phyloP scores from a whole-genome alignment of 2,329 filamentous ascomycete genomes.

The Pseudodiploospora longispora region DNA sequence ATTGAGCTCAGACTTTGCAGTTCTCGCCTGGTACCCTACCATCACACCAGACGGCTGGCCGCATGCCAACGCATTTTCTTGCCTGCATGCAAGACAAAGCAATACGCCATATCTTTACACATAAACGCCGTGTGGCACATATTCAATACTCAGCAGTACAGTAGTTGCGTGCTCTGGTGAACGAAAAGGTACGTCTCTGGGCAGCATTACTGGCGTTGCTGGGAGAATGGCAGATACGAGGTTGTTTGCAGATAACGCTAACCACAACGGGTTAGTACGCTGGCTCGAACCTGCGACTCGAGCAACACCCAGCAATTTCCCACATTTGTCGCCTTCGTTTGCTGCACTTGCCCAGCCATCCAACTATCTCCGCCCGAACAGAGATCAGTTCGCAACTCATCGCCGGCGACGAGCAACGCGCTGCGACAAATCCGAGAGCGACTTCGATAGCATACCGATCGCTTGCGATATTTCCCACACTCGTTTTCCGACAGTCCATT shows the following conservation, averaged over 20 bases:
- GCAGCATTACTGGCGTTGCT: too few relatives aligned
- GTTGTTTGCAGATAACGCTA: slow-evolving; percentile 1
- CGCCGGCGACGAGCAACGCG: slow-evolving; percentile 8
- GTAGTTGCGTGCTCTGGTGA: too few relatives aligned
- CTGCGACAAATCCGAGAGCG: not conserved
- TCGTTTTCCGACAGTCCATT: slow-evolving; percentile 1
- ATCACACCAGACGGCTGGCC: too few relatives aligned
- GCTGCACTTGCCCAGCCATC: slow-evolving; percentile 3
- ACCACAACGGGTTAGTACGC: slow-evolving; percentile 12
- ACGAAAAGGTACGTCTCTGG: too few relatives aligned
- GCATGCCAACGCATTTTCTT: too few relatives aligned
- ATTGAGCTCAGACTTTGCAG: too few relatives aligned
- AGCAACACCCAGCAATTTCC: slow-evolving; percentile 29
- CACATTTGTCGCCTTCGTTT: slow-evolving; percentile 18
- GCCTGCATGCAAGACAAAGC: too few relatives aligned
- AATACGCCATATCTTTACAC: too few relatives aligned
- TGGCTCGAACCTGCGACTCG: slow-evolving; percentile 18
- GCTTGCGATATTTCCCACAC: slow-evolving; percentile 5
- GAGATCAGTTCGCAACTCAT: slow-evolving; percentile 6
- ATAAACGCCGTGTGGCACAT: too few relatives aligned
- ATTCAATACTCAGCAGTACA: too few relatives aligned
- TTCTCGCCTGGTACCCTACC: too few relatives aligned
- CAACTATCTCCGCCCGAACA: slow-evolving; percentile 3
- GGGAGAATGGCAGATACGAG: too few relatives aligned
- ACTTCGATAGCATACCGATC: not conserved